A percentile compares a stretch with the other conserved stretches of the same genome.
These are phyloP conservation scores for Pythium aquatile DNA, from an alignment of 352 stramenopile genomes.

Conservation along the genomic window DNA sequence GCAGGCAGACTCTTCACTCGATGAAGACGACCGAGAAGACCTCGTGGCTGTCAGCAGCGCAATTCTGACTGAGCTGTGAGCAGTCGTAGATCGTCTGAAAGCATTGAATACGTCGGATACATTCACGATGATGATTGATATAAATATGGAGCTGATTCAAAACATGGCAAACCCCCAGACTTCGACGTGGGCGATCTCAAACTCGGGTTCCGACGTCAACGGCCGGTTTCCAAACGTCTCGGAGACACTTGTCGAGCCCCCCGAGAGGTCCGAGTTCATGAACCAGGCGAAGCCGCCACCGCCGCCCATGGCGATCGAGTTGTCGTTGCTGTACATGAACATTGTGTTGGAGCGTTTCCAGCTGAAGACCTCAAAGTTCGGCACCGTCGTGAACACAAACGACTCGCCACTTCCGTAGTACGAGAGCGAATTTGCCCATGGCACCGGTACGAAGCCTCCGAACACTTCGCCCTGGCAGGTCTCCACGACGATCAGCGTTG, in stretches of 20 bases:
- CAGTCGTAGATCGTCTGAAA: neutral
- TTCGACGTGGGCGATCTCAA: slow-evolving; percentile 60
- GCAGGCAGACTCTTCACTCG: slow-evolving; percentile 34
- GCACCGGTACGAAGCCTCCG: slow-evolving; percentile 49
- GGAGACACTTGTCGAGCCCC: slow-evolving; percentile 42
- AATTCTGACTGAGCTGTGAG: slow-evolving; percentile 17
- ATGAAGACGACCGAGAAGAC: slow-evolving; percentile 58
- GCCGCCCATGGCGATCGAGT: slow-evolving; percentile 72
- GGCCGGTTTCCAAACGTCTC: slow-evolving; percentile 67
- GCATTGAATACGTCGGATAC: neutral
- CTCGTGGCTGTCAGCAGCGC: slow-evolving; percentile 22
- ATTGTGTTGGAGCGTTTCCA: slow-evolving; percentile 67
- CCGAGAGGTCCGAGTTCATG: slow-evolving; percentile 65
- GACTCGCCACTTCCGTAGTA: slow-evolving; percentile 75
- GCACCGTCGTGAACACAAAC: slow-evolving; percentile 69
- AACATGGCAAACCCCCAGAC: slow-evolving; percentile 70
- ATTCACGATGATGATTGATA: slow-evolving; percentile 7
- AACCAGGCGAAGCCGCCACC: slow-evolving; percentile 68
- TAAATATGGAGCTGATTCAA: slow-evolving; percentile 34
- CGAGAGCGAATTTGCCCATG: slow-evolving; percentile 47
- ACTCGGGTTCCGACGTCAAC: slow-evolving; percentile 48
- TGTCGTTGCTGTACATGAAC: slow-evolving; percentile 71
- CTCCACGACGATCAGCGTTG: slow-evolving; percentile 63
- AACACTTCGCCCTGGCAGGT: slow-evolving; percentile 64
- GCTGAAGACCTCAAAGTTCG: slow-evolving; percentile 55